Conservation (phyloP, 1,139 yeast genomes). For the Cylindricascospora bacillispora region DNA sequence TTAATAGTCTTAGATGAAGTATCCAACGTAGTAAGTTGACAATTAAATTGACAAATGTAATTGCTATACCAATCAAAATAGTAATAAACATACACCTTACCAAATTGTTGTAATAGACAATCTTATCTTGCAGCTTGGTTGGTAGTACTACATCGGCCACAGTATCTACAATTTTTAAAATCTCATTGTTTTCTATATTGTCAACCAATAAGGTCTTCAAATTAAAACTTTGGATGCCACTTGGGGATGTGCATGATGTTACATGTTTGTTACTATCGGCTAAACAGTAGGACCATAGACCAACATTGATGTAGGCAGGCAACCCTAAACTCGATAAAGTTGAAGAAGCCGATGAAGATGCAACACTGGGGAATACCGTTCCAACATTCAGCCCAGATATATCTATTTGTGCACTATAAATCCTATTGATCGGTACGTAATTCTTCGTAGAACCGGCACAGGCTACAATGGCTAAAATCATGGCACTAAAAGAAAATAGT, state of each 20-base stretch:
- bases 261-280: conserved; percentile 10
- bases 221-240: conserved; percentile 20
- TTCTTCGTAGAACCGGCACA: conserved; percentile 23
- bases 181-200: conserved; percentile 14
- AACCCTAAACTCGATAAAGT: conserved; percentile 8
- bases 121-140: conserved; percentile 12
- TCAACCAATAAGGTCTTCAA: conserved; percentile 13
- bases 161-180: conserved; percentile 9
- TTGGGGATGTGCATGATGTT: conserved; percentile 19
- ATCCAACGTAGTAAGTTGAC: conserved; percentile 16
- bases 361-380: conserved; percentile 9
- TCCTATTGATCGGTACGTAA: conserved; percentile 18
- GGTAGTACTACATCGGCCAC: conserved; percentile 16
- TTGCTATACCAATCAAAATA: conserved; percentile 17
- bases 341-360: conserved; percentile 5
- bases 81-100: conserved; percentile 22
- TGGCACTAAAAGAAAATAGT: conserved; percentile 15
- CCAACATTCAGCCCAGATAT: conserved; percentile 9
- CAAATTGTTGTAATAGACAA: conserved; percentile 15
- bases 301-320: conserved; percentile 20
- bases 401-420: conserved; percentile 21
- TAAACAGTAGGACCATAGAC: conserved; percentile 24
- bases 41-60: conserved; percentile 12
- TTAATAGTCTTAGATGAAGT: conserved; percentile 13
- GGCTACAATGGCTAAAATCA: conserved; percentile 18